Evolutionary conservation across 148 eudicot species (phyloP).

Genomic region (Simmondsia chinensis): DNA sequence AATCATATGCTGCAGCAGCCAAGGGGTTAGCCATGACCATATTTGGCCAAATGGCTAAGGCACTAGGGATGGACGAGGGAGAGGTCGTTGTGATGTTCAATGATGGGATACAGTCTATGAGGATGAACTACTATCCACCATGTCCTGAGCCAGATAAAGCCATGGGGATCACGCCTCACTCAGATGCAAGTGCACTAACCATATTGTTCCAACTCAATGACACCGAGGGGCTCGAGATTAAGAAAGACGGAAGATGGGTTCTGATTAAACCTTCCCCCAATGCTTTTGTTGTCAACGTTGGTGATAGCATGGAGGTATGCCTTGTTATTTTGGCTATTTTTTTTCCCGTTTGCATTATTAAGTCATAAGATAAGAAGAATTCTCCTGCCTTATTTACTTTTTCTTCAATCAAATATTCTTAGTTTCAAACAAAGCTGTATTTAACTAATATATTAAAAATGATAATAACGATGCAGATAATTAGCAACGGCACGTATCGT

Average conservation of each 20-base stretch:
- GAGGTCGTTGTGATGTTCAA: slow-evolving; percentile 32
- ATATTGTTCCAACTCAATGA: slow-evolving; percentile 25
- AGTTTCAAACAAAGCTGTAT: too few species aligned
- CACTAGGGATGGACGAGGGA: slow-evolving; percentile 28
- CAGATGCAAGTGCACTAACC: slow-evolving; percentile 8
- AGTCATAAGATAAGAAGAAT: too few species aligned
- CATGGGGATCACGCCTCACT: slow-evolving; percentile 18
- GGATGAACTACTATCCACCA: slow-evolving; percentile 34
- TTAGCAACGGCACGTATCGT: slow-evolving; percentile 20
- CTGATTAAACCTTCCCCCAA: slow-evolving; percentile 26
- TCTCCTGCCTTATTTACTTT: too few species aligned
- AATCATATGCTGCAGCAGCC: slow-evolving; percentile 26
- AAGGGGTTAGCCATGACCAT: slow-evolving; percentile 29
- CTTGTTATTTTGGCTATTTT: not conserved
- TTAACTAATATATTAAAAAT: too few species aligned
- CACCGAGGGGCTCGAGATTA: slow-evolving; percentile 41
- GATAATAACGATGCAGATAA: slow-evolving; percentile 5
- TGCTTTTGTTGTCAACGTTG: slow-evolving; percentile 54
- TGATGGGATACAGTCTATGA: slow-evolving; percentile 38
- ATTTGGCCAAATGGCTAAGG: slow-evolving; percentile 33
- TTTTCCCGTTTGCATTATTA: too few species aligned
- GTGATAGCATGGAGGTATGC: slow-evolving; percentile 32
- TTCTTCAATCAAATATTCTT: too few species aligned
- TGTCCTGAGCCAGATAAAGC: slow-evolving; percentile 20
- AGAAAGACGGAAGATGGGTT: slow-evolving; percentile 55